Evolutionary conservation across 2,329 filamentous ascomycete genomes (phyloP).

Genomic region (Aspergillus amoenus): DNA sequence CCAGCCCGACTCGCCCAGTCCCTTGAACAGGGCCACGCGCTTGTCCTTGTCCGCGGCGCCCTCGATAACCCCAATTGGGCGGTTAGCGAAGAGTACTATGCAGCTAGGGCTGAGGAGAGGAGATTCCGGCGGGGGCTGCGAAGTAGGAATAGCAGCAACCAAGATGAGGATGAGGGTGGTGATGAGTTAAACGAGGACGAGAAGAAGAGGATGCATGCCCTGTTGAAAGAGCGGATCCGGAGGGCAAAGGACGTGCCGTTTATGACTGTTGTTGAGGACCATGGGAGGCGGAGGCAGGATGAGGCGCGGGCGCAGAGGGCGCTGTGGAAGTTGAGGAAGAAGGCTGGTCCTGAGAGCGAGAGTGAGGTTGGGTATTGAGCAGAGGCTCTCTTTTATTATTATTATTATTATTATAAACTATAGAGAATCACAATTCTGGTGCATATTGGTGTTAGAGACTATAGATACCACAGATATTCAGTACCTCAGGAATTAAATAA

Average conservation of each 20-base stretch:
- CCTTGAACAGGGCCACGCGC: conserved; percentile 36
- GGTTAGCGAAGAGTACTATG: conserved; percentile 44
- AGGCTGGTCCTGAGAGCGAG: conserved; percentile 37
- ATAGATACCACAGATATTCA: too few relatives aligned
- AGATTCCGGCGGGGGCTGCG: conserved; percentile 26
- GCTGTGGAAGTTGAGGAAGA: conserved; percentile 42
- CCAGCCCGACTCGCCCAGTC: conserved; percentile 28
- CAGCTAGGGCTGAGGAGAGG: conserved; percentile 38
- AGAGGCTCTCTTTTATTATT: background rate
- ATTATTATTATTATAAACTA: background rate
- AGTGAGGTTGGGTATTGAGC: conserved; percentile 37
- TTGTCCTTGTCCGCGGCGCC: conserved; percentile 50
- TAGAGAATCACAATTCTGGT: too few relatives aligned
- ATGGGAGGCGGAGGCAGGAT: conserved; percentile 29
- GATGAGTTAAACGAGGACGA: conserved; percentile 1
- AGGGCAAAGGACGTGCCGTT: conserved; percentile 42
- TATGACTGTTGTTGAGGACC: conserved; percentile 41
- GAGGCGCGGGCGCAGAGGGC: conserved; percentile 26
- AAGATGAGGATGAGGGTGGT: background rate
- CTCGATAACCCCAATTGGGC: conserved; percentile 48
- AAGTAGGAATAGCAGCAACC: conserved; percentile 11
- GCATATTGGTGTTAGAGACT: too few relatives aligned
- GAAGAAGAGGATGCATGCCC: conserved; percentile 19
- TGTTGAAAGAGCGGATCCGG: conserved; percentile 34
- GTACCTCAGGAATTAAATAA: too few relatives aligned